phyloP scores from a whole-genome alignment of 805 yeast species.

The Vanderwaltozyma yarrowii region DNA sequence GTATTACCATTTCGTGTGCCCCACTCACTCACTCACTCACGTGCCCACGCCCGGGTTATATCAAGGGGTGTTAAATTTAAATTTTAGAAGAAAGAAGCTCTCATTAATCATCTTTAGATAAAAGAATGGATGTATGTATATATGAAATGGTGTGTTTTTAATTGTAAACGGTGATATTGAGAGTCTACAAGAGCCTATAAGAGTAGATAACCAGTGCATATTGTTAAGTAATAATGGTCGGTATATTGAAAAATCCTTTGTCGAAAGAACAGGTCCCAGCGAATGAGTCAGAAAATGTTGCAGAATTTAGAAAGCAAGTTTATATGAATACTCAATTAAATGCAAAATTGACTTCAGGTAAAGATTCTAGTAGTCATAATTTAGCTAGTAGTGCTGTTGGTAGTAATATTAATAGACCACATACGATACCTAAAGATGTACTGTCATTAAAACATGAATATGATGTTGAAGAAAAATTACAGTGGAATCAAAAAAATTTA shows the following conservation, averaged over 20 bases:
- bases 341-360: slow-evolving; percentile 40
- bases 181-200: too few species aligned
- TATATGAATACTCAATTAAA: slow-evolving; percentile 70
- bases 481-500: slow-evolving; percentile 81
- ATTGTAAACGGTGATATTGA: too few species aligned
- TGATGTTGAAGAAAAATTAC: slow-evolving; percentile 38
- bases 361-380: slow-evolving; percentile 1
- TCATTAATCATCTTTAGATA: too few species aligned
- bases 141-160: too few species aligned
- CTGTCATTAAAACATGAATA: slow-evolving; percentile 20
- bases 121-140: too few species aligned
- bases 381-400: slow-evolving; percentile 1
- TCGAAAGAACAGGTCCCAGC: slow-evolving; percentile 14
- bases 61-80: too few species aligned
- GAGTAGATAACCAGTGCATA: too few species aligned
- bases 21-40: too few species aligned
- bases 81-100: too few species aligned
- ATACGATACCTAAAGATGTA: slow-evolving; percentile 24
- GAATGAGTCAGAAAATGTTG: slow-evolving; percentile 24
- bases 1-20: too few species aligned
- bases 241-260: slow-evolving; percentile 45
- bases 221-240: too few species aligned
- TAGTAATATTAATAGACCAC: background rate
- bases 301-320: slow-evolving; percentile 54
- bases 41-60: too few species aligned